phyloP scores from a whole-genome alignment of 768 basidiomycete species.

The Mycena rebaudengoi region DNA sequence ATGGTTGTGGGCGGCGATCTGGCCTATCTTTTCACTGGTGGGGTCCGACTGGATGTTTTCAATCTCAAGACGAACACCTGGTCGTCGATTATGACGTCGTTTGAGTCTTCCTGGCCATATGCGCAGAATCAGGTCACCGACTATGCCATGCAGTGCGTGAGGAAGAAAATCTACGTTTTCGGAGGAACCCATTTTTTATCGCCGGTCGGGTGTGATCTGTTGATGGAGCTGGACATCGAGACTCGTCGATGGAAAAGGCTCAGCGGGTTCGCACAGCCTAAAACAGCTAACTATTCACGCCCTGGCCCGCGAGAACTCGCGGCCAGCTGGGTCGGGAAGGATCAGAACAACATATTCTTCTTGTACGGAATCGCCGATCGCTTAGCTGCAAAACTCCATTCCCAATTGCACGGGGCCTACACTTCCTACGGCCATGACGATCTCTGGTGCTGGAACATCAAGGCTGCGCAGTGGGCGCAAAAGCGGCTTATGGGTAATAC shows the following conservation, averaged over 20 bases:
- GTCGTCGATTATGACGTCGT: constrained; percentile 38
- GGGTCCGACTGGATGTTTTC: constrained; percentile 49
- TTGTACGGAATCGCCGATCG: constrained; percentile 48
- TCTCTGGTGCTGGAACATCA: constrained; percentile 43
- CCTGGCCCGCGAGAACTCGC: constrained; percentile 46
- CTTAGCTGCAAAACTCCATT: constrained; percentile 31
- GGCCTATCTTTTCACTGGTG: too few species aligned
- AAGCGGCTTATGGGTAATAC: constrained; percentile 41
- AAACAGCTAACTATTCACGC: constrained; percentile 23
- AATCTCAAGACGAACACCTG: constrained; percentile 45
- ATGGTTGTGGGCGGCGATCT: constrained; percentile 33
- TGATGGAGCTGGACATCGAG: constrained; percentile 47
- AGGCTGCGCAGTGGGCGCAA: constrained; percentile 34
- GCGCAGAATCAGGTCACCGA: constrained; percentile 15
- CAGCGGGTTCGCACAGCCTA: constrained; percentile 30
- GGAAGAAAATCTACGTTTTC: constrained; percentile 48
- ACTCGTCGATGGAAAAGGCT: constrained; percentile 40
- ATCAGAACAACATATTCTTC: constrained; percentile 41
- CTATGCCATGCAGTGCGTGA: constrained; percentile 33
- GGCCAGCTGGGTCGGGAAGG: constrained; percentile 44
- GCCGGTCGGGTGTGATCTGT: constrained; percentile 44
- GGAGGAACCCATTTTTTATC: constrained; percentile 39
- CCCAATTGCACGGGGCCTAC: constrained; percentile 32
- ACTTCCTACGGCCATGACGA: constrained; percentile 33
- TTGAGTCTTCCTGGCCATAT: constrained; percentile 37